Evolutionary conservation across 768 basidiomycete genomes (phyloP).

Genomic region (Rossbeevera mucosa): DNA sequence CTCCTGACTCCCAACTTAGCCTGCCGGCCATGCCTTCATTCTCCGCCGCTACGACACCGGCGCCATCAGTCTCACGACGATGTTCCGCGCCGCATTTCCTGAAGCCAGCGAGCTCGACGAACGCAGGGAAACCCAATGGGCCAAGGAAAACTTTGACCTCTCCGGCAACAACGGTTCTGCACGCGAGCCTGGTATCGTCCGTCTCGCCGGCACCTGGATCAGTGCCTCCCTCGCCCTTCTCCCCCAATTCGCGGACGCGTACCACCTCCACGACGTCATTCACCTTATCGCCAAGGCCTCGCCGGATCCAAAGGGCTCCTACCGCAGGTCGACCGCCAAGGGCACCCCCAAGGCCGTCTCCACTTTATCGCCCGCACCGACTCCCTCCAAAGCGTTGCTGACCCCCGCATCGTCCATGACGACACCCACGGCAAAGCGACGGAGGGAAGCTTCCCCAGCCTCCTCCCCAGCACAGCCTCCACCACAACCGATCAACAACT

Average conservation of each 20-base stretch:
- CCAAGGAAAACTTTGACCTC: constrained; percentile 73
- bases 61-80: constrained; percentile 88
- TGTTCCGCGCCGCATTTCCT: constrained; percentile 95
- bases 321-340: constrained; percentile 61
- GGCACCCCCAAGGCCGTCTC: constrained; percentile 27
- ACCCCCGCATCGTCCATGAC: constrained; percentile 36
- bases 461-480: constrained; percentile 15
- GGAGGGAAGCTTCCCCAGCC: constrained; percentile 55
- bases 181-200: constrained; percentile 53
- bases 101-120: constrained; percentile 73
- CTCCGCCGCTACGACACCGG: constrained; percentile 91
- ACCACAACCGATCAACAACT: constrained; percentile 16
- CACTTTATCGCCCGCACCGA: constrained; percentile 25
- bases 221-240: constrained; percentile 57
- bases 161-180: constrained; percentile 71
- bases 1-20: constrained; percentile 38
- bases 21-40: constrained; percentile 85
- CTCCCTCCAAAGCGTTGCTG: constrained; percentile 22
- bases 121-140: constrained; percentile 76
- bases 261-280: constrained; percentile 59
- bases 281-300: constrained; percentile 60
- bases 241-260: constrained; percentile 55
- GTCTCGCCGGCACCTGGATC: constrained; percentile 91
- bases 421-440: constrained; percentile 54
- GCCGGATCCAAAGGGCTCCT: constrained; percentile 75